Evolutionary conservation across 257 asterid genomes (phyloP).

Genomic region (Rehmannia glutinosa): DNA sequence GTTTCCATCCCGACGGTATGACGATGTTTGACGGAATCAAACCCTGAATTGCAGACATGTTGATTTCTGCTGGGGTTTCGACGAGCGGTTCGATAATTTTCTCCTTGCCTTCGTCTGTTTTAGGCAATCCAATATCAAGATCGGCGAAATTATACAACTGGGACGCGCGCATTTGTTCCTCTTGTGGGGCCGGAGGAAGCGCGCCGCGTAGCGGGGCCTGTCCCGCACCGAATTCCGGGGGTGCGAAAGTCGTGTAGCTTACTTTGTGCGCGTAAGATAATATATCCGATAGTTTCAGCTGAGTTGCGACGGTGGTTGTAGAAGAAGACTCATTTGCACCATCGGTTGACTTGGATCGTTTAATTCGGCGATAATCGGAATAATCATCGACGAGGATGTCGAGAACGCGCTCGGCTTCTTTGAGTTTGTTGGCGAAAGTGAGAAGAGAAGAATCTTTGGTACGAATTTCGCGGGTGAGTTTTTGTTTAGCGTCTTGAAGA

Average conservation of each 20-base stretch:
- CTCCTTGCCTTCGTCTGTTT: conserved; percentile 56
- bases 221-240: conserved; percentile 93
- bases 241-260: conserved; percentile 96
- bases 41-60: conserved; percentile 42
- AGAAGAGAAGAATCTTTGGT: conserved; percentile 65
- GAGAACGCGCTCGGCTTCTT: conserved; percentile 68
- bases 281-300: conserved; percentile 64
- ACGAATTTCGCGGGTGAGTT: conserved; percentile 52
- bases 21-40: conserved; percentile 61
- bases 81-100: conserved; percentile 53
- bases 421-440: conserved; percentile 70
- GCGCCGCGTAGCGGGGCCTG: conserved; percentile 81
- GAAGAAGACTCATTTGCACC: conserved; percentile 38
- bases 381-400: conserved; percentile 87
- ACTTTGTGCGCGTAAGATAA: conserved; percentile 76
- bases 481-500: conserved; percentile 83
- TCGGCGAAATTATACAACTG: conserved; percentile 59
- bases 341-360: conserved; percentile 50
- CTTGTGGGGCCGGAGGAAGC: conserved; percentile 96
- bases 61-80: conserved; percentile 32
- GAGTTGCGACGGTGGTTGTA: conserved; percentile 65
- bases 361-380: conserved; percentile 63
- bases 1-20: conserved; percentile 87
- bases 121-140: conserved; percentile 78
- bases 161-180: conserved; percentile 96